phyloP scores from a whole-genome alignment of 129 eudicot species.

The Daucus carota region DH1_v3.0 NC_030382.2:49836501-49837000 shows the following conservation, averaged over 20 bases:
- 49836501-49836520: conserved; percentile 11
- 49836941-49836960: conserved; percentile 76
- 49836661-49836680: conserved; percentile 58
- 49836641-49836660: conserved; percentile 83
- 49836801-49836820: conserved; percentile 93
- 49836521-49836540: background rate
- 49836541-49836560: conserved; percentile 9
- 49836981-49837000: conserved; percentile 76
- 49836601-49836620: conserved; percentile 22
- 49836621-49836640: conserved; percentile 47
- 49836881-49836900: conserved; percentile 75
- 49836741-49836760: conserved; percentile 63
- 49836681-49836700: conserved; percentile 59
- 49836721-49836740: conserved; percentile 74
- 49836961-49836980: conserved; percentile 70
- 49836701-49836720: conserved; percentile 98
- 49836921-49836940: conserved; percentile 78
- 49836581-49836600: conserved; percentile 56
- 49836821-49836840: conserved; percentile 70
- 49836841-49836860: conserved; percentile 40
- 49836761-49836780: conserved; percentile 46
- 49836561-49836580: conserved; percentile 48
- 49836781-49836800: conserved; percentile 91
- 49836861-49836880: conserved; percentile 80
- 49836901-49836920: conserved; percentile 77